Evolutionary conservation across 306 rosid species (phyloP), one percentile per base, ranked within the genome.

Genomic region (Glycine soja): DNA sequence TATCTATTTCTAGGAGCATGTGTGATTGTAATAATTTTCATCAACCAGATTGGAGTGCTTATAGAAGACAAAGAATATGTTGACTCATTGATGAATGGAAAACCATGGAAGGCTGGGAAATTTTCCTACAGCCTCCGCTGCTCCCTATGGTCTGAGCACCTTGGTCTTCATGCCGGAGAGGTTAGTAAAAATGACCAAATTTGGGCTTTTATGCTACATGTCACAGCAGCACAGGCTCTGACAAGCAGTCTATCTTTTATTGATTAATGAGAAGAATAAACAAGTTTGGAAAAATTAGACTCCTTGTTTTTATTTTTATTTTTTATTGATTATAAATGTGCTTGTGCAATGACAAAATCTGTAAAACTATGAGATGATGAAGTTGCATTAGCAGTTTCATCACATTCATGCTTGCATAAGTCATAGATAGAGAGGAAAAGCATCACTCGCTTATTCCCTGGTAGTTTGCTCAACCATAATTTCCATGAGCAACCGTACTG

Each of bases 131-230:
- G 92, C 79, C 98, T 96, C 30, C 99, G 98, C 47, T 76, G 94
- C 78, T 93, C 99, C 58, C 82, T 93, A 7, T 96, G 99, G 99
- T 87, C 98, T 38, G 99, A 96, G 84, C 99, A 96, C 30, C 30
- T 24, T 24, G 30, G 30, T 24, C 30, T 24, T 24, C 30, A 24
- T 24, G 30, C 87, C 0, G 96, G 88, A 70, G 94, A 91, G 98
- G 97, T 93, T 48, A 65, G 91, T 61, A 18, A 61, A 76, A 81
- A 85, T 54, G 16, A 52, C 67, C 51, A 65, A 24, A 24, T 24
- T 24, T 24, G 2, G 30, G 1, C 30, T 24, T 24, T 24, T 24
- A 24, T 24, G 30, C 30, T 24, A 24, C 30, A 24, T 24, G 30
- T 24, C 30, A 1, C 30, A 2, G 2, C 30, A 24, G 30, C 30